Base-by-base conservation (phyloP, 345 rosid species). In the Citrus sp. region DNA sequence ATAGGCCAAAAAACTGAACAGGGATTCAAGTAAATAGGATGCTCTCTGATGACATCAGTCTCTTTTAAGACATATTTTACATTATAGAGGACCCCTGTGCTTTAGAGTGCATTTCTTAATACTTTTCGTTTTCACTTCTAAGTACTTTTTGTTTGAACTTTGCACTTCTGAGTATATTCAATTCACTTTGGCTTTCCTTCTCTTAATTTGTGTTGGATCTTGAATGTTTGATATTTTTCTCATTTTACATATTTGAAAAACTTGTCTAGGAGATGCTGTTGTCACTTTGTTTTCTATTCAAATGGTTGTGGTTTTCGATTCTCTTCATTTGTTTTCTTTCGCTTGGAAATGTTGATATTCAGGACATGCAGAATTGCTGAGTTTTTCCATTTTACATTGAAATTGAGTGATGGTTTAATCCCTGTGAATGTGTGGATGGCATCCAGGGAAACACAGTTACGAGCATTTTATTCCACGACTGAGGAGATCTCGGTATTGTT, bases 391-490 rank as follows among this genome's bases (percentile, higher is more conserved):
- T 18, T 54, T 54, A 54, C 22, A 54, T 54, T 54, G 22, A 54
- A 54, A 54, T 54, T 18, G 6, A 4, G 5, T 59, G 55, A 24
- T 22, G 67, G 24, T 37, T 73, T 35, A 40, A 49, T 77, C 21
- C 40, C 24, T 54, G 55, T 67, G 64, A 32, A 42, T 27, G 21
- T 67, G 35, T 82, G 69, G 58, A 58, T 81, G 58, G 74, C 69
- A 60, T 85, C 84, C 92, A 96, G 97, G 86, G 99, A 96, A 88
- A 92, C 99, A 40, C 98, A 96, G 78, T 79, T 96, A 63, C 89
- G 97, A 71, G 90, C 98, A 80, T 94, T 96, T 89, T 96, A 96
- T 87, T 92, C 97, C 54, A 94, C 97, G 46, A 96, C 99, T 10
- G 97, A 91, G 90, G 97, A 92, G 88, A 91, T 94, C 70, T 89